These are phyloP conservation scores for Tricholoma terreum DNA, from an alignment of 768 basidiomycete genomes.

Conservation along the genomic window DNA sequence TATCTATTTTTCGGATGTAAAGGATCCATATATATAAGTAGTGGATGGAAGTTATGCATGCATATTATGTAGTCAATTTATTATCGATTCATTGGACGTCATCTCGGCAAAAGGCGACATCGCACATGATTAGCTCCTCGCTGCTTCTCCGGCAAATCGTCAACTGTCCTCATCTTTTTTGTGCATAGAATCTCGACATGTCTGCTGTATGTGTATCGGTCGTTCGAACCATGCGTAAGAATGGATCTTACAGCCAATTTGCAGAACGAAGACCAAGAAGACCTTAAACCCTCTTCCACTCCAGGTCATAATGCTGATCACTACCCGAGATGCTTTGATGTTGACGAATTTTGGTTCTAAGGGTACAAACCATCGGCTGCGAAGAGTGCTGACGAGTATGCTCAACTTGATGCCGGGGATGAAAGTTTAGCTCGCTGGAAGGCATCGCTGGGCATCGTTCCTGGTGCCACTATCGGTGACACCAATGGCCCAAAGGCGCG, in stretches of 20 bases:
- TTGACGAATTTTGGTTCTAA: constrained; percentile 25
- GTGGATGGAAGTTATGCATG: not conserved
- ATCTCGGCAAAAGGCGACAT: not conserved
- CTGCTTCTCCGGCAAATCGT: not conserved
- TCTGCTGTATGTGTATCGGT: constrained; percentile 39
- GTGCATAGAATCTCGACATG: constrained; percentile 37
- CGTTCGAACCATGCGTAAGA: not conserved
- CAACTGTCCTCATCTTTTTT: not conserved
- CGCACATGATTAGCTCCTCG: not conserved
- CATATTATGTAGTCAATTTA: no score
- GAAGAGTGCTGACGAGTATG: constrained; percentile 79
- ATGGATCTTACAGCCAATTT: constrained; percentile 8
- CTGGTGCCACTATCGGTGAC: constrained; percentile 38
- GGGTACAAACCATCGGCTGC: constrained; percentile 73
- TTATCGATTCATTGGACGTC: no score
- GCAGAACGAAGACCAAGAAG: constrained; percentile 64
- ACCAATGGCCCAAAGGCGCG: constrained; percentile 65
- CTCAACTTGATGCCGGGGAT: constrained; percentile 82
- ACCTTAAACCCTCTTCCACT: constrained; percentile 63
- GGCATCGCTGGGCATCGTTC: constrained; percentile 82
- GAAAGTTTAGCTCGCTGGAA: constrained; percentile 97
- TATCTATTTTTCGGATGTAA: not conserved
- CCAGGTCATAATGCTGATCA: constrained; percentile 47
- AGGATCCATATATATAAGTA: not conserved
- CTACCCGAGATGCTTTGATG: constrained; percentile 1